Evolutionary conservation across 106 monocot species (phyloP).

Genomic region (Allium sativum): DNA sequence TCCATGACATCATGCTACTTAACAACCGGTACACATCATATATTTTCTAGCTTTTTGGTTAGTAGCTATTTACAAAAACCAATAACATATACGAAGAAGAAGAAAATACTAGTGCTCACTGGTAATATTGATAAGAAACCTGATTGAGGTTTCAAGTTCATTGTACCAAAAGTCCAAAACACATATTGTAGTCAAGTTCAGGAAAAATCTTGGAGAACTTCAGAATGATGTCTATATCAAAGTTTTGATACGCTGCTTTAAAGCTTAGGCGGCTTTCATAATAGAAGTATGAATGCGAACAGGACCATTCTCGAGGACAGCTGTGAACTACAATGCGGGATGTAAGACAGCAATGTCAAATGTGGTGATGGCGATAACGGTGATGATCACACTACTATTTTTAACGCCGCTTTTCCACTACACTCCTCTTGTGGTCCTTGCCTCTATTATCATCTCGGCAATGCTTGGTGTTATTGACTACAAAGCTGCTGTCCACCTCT

Average conservation of each 20-base stretch:
- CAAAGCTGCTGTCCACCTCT: slow-evolving; percentile 61
- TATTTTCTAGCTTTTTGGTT: not conserved
- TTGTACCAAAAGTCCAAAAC: no score
- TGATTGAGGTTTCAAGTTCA: no score
- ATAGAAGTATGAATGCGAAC: not conserved
- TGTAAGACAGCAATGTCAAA: slow-evolving; percentile 95
- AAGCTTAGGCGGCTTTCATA: no score
- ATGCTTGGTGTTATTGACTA: slow-evolving; percentile 91
- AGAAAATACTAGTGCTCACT: not conserved
- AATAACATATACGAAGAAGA: not conserved
- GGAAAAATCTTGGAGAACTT: no score
- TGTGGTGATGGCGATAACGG: slow-evolving; percentile 62
- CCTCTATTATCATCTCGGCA: slow-evolving; percentile 79
- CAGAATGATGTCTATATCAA: no score
- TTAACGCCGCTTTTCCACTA: slow-evolving; percentile 83
- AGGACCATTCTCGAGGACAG: slow-evolving; percentile 85
- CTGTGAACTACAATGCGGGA: slow-evolving; percentile 91
- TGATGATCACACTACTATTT: slow-evolving; percentile 81
- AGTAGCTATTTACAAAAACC: not conserved
- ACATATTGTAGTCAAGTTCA: no score
- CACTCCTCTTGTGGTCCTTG: slow-evolving; percentile 84
- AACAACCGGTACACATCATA: slow-evolving; percentile 25
- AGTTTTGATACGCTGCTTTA: no score
- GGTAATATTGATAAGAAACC: no score
- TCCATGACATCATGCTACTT: slow-evolving; percentile 52